Conservation (phyloP, 768 basidiomycete species). For the Boletus sensibilis region DNA sequence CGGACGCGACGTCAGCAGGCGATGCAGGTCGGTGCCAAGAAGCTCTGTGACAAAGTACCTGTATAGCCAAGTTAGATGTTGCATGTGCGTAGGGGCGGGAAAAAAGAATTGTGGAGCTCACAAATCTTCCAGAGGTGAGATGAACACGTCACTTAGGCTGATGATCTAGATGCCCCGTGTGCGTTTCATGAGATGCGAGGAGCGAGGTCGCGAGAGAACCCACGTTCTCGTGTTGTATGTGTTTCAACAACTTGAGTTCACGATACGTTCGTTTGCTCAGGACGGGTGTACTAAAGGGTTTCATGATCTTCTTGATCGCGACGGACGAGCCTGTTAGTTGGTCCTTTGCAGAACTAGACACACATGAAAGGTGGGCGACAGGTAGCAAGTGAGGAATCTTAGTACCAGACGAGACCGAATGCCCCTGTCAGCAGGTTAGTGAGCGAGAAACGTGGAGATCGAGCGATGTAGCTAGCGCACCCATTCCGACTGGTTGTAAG, state of each 20-base stretch:
- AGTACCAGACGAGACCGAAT: constrained; percentile 96
- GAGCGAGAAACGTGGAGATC: constrained; percentile 14
- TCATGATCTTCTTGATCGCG: constrained; percentile 99
- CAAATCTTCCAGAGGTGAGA: constrained; percentile 99
- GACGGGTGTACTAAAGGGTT: constrained; percentile 99
- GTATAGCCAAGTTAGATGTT: constrained; percentile 4
- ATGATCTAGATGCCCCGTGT: constrained; percentile 67
- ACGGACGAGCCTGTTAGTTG: constrained; percentile 92
- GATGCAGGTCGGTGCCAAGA: constrained; percentile 96
- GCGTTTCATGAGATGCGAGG: constrained; percentile 6
- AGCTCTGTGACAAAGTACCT: constrained; percentile 99
- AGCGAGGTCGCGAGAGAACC: constrained; percentile 27
- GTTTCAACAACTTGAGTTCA: constrained; percentile 96
- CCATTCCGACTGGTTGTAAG: constrained; percentile 99
- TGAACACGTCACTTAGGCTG: constrained; percentile 98
- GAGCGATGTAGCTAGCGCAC: constrained; percentile 44
- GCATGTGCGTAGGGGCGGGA: background rate
- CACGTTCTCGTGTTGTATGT: constrained; percentile 98
- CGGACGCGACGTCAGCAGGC: constrained; percentile 92
- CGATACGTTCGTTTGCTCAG: constrained; percentile 96
- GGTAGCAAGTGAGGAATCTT: background rate
- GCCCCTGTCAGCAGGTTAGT: constrained; percentile 51
- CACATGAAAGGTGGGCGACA: constrained; percentile 9
- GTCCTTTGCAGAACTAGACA: constrained; percentile 82
- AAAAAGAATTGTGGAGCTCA: constrained; percentile 39